Base-by-base conservation (phyloP, 768 basidiomycete species). In the Lentinus brumalis region DNA sequence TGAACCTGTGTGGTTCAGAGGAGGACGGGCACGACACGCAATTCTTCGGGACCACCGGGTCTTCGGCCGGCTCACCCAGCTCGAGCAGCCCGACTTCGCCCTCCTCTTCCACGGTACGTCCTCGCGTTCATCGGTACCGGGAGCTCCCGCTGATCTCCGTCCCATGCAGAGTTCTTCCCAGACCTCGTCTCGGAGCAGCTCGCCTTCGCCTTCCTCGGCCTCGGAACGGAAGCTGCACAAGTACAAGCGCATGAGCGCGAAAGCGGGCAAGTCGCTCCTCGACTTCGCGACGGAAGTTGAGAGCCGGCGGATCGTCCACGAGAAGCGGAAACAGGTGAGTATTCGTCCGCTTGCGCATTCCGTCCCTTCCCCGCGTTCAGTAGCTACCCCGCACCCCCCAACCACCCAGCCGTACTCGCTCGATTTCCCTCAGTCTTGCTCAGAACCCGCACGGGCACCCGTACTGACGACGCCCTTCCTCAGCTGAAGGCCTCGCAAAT, bases 241-340 rank as follows among this genome's bases (percentile, higher is more conserved):
- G 30, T 62, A 41, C 56, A 39, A 56, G 47, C 61, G 53, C 15
- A 51, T 62, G 57, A 54, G 61, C 45, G 56, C 53, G 10, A 46
- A 49, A 46, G 32, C 61, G 16, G 51, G 57, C 39, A 62, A 55
- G 47, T 46, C 57, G 21, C 53, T 62, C n/a, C 57, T 62, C 56
- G 61, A 62, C 51, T 62, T 62, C 40, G 61, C 50, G 40, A 51
- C 53, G 52, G 61, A 62, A 55, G 40, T 62, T 47, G 56, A 62
- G 49, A 29, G 57, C 61, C 56, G 57, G 26, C 26, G 52, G 26
- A 47, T 57, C 30, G 30, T 57, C n/a, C 51, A 53, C 38, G 56
- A 49, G 45, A 62, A 57, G 26, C 56, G 56, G 52, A 35, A 44
- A 18, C 52, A 57, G 39, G 56, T 57, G 26, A 30, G 61, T 47